A percentile compares a stretch with the other conserved stretches of the same genome.
These are phyloP conservation scores for Sporothrix pseudoabietina DNA, from an alignment of 2,329 filamentous ascomycete species.

Conservation along the genomic window DNA sequence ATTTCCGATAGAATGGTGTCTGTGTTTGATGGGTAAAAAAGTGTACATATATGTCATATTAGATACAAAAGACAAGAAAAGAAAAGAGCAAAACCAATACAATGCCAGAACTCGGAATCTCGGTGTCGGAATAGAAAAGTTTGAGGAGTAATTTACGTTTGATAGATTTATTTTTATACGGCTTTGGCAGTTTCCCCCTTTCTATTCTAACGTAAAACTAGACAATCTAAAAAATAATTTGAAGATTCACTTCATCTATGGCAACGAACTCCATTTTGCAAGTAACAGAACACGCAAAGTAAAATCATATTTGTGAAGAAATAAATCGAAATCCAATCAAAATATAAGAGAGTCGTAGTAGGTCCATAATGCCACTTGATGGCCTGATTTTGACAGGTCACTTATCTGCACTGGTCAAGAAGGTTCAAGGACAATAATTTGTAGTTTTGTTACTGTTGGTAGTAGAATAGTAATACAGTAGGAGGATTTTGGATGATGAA, in stretches of 20 bases:
- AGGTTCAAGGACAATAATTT: background rate
- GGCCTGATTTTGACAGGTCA: background rate
- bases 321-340: too few species aligned
- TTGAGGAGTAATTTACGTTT: background rate
- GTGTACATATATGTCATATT: background rate
- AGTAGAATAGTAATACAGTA: slow-evolving; percentile 1
- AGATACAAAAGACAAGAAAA: background rate
- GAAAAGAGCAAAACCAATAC: background rate
- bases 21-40: background rate
- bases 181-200: background rate
- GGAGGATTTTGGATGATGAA: background rate
- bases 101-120: background rate
- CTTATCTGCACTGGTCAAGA: background rate
- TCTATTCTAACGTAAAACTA: background rate
- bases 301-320: too few species aligned
- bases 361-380: too few species aligned
- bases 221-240: background rate
- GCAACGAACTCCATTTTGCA: too few species aligned
- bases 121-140: background rate
- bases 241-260: background rate
- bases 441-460: background rate
- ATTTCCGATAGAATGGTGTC: background rate
- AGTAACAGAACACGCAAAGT: too few species aligned
- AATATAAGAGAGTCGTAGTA: too few species aligned
- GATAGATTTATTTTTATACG: background rate